Conservation (phyloP, 805 yeast genomes). For the Starmera amethionina region DNA sequence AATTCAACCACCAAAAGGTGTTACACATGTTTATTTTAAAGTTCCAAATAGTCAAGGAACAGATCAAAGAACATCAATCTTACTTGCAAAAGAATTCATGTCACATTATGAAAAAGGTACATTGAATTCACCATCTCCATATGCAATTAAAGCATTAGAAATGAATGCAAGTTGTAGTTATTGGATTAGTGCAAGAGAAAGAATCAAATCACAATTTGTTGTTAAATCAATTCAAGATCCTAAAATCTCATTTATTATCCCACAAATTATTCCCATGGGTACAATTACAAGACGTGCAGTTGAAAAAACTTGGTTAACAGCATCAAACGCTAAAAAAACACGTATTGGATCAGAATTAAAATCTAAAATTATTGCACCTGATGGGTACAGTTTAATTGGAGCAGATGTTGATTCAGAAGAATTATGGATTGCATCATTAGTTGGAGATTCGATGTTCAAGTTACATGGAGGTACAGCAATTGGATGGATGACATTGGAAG, state of each 20-base stretch:
- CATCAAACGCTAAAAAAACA: slow-evolving; percentile 80
- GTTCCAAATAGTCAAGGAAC: slow-evolving; percentile 89
- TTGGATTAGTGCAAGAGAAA: slow-evolving; percentile 85
- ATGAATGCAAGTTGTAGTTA: slow-evolving; percentile 76
- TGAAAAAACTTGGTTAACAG: slow-evolving; percentile 96
- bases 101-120: slow-evolving; percentile 64
- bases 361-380: slow-evolving; percentile 77
- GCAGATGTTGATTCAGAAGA: slow-evolving; percentile 99
- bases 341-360: slow-evolving; percentile 92
- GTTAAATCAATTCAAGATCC: slow-evolving; percentile 37
- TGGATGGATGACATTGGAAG: slow-evolving; percentile 99
- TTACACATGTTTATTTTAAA: slow-evolving; percentile 37
- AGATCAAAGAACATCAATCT: slow-evolving; percentile 55
- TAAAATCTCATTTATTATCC: slow-evolving; percentile 61
- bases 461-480: slow-evolving; percentile 94
- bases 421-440: slow-evolving; percentile 92
- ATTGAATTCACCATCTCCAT: slow-evolving; percentile 57
- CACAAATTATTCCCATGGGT: slow-evolving; percentile 86
- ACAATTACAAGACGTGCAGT: slow-evolving; percentile 95
- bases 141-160: slow-evolving; percentile 71
- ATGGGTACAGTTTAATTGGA: slow-evolving; percentile 87
- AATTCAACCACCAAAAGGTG: slow-evolving; percentile 11
- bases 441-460: slow-evolving; percentile 85
- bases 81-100: slow-evolving; percentile 70
- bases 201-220: slow-evolving; percentile 80